Percentiles rank a stretch among this genome's conserved stretches.
Evolutionary conservation across 2,329 filamentous ascomycete genomes (phyloP).

Genomic region (Colletotrichum lentis): DNA sequence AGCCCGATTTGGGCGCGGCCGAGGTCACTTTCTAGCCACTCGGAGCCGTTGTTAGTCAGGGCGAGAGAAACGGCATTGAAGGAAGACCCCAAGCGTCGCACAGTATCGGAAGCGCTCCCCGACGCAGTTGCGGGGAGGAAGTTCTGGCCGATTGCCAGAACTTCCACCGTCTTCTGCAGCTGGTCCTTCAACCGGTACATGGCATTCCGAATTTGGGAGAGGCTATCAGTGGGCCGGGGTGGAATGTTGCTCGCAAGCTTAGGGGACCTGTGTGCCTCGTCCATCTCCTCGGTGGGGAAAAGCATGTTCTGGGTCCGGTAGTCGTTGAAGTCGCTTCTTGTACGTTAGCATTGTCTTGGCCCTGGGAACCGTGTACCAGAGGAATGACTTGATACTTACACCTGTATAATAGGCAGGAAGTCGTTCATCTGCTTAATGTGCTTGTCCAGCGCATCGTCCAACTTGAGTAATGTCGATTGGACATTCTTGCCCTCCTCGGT

Average conservation of each 20-base stretch:
- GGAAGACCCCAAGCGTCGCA: slow-evolving; percentile 34
- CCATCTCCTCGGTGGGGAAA: background rate
- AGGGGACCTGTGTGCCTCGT: background rate
- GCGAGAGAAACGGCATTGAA: slow-evolving; percentile 38
- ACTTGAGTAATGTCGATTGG: slow-evolving; percentile 5
- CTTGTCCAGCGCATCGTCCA: slow-evolving; percentile 19
- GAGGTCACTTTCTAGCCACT: slow-evolving; percentile 41
- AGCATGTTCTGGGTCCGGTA: slow-evolving; percentile 31
- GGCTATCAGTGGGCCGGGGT: slow-evolving; percentile 4
- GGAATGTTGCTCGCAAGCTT: background rate
- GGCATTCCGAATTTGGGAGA: slow-evolving; percentile 39
- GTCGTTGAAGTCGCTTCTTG: slow-evolving; percentile 41
- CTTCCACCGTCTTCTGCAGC: slow-evolving; percentile 37
- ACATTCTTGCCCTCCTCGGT: background rate
- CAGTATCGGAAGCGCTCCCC: background rate
- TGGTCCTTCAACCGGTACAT: slow-evolving; percentile 42
- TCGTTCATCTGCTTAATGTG: slow-evolving; percentile 38
- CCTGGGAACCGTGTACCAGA: background rate
- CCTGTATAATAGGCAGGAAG: slow-evolving; percentile 40
- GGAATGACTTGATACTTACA: slow-evolving; percentile 33
- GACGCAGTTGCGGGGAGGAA: slow-evolving; percentile 12
- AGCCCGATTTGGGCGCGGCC: slow-evolving; percentile 19
- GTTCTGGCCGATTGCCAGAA: slow-evolving; percentile 28
- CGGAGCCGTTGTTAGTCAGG: slow-evolving; percentile 41
- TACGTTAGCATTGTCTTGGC: background rate